phyloP scores from a whole-genome alignment of 257 asterid genomes.

The Leptodermis oblonga region DNA sequence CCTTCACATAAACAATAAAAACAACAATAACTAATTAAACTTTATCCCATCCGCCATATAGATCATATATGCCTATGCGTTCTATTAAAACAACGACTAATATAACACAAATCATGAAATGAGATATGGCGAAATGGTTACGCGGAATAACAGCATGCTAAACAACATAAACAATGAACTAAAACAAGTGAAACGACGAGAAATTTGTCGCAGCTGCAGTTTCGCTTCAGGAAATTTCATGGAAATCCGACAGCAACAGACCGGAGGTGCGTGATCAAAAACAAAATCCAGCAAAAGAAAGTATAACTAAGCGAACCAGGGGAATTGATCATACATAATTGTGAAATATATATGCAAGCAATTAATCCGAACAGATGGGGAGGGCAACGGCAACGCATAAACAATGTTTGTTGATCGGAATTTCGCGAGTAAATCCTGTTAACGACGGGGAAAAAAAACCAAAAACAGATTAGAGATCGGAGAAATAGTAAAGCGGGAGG shows the following conservation, averaged over 20 bases:
- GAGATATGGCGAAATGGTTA: not conserved
- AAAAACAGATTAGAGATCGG: not conserved
- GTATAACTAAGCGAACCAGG: not conserved
- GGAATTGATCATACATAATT: not conserved
- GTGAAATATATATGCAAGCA: not conserved
- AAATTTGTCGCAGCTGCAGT: not conserved
- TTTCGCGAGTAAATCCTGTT: not conserved
- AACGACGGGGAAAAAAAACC: not conserved
- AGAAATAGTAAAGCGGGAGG: not conserved
- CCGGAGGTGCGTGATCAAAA: not conserved
- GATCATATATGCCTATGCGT: not conserved
- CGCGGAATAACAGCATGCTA: too few species aligned
- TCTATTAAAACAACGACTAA: not conserved
- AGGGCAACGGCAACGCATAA: not conserved
- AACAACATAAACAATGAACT: not conserved
- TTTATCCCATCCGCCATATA: not conserved
- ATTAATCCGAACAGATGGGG: not conserved
- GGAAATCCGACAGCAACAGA: not conserved
- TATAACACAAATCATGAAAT: not conserved
- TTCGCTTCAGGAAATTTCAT: not conserved
- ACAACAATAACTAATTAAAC: not conserved
- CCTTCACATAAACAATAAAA: not conserved
- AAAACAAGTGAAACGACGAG: not conserved
- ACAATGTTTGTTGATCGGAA: not conserved
- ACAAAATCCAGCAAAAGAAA: not conserved